Conservation (phyloP, 108 stramenopile genomes). For the Stephanodiscus minutulus region DNA sequence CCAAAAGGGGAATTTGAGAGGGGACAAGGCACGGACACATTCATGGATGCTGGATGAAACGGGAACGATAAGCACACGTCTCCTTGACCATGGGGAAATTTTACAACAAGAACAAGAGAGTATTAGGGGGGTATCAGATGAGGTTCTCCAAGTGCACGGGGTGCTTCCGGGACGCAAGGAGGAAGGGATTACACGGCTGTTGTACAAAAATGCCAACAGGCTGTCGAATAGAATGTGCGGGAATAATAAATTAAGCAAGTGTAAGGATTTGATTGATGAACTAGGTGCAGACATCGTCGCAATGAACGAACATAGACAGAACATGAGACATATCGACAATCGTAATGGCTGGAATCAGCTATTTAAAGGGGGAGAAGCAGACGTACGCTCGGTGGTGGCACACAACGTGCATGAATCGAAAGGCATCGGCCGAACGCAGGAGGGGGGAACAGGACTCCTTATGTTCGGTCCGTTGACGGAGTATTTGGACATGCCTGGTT, state of each 20-base stretch:
- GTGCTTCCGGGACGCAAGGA: not conserved
- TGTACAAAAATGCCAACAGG: not conserved
- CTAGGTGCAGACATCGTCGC: not conserved
- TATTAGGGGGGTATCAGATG: not conserved
- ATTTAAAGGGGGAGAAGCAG: not conserved
- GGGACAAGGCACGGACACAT: not conserved
- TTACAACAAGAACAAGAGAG: not conserved
- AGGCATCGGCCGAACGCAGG: not conserved
- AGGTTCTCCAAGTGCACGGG: not conserved
- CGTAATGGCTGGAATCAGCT: conserved; percentile 4
- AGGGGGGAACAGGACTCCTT: not conserved
- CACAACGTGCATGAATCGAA: not conserved
- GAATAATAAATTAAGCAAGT: not conserved
- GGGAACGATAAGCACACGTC: not conserved
- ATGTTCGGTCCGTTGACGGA: not conserved
- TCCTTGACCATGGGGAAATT: not conserved
- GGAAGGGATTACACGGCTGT: not conserved
- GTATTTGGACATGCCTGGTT: not conserved
- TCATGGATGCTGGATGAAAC: not conserved
- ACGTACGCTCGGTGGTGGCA: not conserved
- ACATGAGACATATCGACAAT: not conserved
- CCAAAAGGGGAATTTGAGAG: not conserved
- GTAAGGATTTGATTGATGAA: not conserved
- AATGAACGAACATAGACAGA: not conserved
- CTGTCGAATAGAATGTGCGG: not conserved